Base-by-base conservation (phyloP, 1,139 yeast genomes). In the Protomyces inouyei region DNA sequence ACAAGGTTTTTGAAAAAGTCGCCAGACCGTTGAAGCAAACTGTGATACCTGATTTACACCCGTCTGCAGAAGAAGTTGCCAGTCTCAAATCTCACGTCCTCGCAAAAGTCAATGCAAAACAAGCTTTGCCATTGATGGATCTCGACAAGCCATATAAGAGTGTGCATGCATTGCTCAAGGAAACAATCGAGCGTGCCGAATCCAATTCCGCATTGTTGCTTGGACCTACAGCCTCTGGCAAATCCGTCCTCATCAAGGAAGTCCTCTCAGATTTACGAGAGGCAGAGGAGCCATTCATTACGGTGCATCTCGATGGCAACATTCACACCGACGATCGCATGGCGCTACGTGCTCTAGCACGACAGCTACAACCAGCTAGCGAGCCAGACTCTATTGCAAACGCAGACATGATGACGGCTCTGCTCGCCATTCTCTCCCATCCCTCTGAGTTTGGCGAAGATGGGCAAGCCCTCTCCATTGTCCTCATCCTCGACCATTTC, bases 291-390 rank as follows among this genome's bases (percentile, higher is more conserved):
- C 78, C 79, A 61, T 90, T 85, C 72, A 78, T 92, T 23, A 78
- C 82, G 0, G 83, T 93, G 10, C 74, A 81, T 40, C 76, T 93
- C 52, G 85, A 87, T 67, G 96, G 97, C 0, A 76, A 81, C 40
- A 80, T 86, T 2, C 96, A 89, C 71, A 74, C 82, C 1, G 93
- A 87, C 70, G 98, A 93, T 71, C 81, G 80, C 59, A 78, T 82
- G 63, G 98, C 98, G 0, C 81, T 93, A 10, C 80, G 93, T 61
- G 95, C 90, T 69, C 87, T 93, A 65, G 96, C 96, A 0, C 79
- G 87, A 54, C 98, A 92, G 73, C 76, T 93, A 61, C 95, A 88
- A 69, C 71, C 55, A 14, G 40, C 16, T 3, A 3, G 18, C n/a
- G 66, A 59, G 32, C 64, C 53, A n/a, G 57, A 55, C 14, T 55